These are phyloP conservation scores for Phlebopus sp. DNA, from an alignment of 1,284 basidiomycete genomes.

Conservation along the genomic window DNA sequence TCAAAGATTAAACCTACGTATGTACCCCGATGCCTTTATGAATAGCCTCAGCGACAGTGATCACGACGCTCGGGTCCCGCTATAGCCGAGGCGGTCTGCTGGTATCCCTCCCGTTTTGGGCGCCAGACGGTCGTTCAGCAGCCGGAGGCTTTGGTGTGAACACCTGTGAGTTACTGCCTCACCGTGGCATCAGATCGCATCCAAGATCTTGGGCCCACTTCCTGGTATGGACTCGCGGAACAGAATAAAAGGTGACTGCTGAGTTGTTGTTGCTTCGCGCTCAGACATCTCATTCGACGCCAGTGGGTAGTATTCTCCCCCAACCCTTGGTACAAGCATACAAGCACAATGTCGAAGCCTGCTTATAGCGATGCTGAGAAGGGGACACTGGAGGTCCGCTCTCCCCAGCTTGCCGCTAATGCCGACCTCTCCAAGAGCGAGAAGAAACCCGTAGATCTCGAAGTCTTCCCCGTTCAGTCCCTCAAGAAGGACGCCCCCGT, in stretches of 20 bases:
- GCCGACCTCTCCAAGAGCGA: slow-evolving; percentile 28
- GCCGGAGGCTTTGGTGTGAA: slow-evolving; percentile 13
- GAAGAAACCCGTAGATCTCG: slow-evolving; percentile 35
- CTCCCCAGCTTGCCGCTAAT: slow-evolving; percentile 24
- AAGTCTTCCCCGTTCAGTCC: slow-evolving; percentile 31
- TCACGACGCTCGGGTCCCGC: too few species aligned
- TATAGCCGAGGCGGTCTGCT: too few species aligned
- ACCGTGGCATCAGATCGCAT: slow-evolving; percentile 12
- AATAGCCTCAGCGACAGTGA: neutral
- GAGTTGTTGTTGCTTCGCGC: neutral
- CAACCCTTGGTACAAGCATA: slow-evolving; percentile 2
- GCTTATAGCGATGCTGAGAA: slow-evolving; percentile 56
- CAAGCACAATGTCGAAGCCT: slow-evolving; percentile 35
- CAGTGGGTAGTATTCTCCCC: slow-evolving; percentile 16
- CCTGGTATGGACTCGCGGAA: slow-evolving; percentile 10
- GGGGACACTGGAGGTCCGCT: slow-evolving; percentile 46
- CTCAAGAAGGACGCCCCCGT: slow-evolving; percentile 42
- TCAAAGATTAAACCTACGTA: too few species aligned
- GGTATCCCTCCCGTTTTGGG: too few species aligned
- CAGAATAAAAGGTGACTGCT: slow-evolving; percentile 23
- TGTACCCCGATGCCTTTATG: too few species aligned
- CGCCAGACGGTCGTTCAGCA: slow-evolving; percentile 10
- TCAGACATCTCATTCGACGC: slow-evolving; percentile 16
- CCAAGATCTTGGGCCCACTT: slow-evolving; percentile 14
- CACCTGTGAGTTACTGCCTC: slow-evolving; percentile 8